Conservation (phyloP, 1,284 basidiomycete species). For the Pseudozyma sp. region DNA sequence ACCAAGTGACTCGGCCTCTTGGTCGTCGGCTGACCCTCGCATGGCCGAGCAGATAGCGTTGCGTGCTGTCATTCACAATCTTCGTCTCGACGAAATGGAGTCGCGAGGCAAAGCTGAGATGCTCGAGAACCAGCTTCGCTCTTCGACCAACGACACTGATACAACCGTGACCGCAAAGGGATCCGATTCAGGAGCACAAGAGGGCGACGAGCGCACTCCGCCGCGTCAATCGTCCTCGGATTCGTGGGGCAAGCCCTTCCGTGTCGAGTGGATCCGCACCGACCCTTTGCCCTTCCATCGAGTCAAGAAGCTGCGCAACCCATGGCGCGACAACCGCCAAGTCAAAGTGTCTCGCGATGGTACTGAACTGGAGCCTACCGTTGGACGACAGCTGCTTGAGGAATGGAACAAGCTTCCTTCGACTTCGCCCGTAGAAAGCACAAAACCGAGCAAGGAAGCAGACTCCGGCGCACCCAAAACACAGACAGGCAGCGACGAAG, state of each 20-base stretch:
- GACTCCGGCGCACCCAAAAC: neutral
- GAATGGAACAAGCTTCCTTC: conserved; percentile 76
- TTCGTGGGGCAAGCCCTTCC: conserved; percentile 74
- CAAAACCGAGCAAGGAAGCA: conserved; percentile 12
- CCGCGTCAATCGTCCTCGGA: conserved; percentile 41
- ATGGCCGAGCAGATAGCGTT: conserved; percentile 70
- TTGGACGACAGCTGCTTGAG: conserved; percentile 79
- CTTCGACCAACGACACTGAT: conserved; percentile 43
- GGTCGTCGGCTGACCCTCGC: conserved; percentile 52
- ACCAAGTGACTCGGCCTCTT: conserved; percentile 54
- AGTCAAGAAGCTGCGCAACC: conserved; percentile 84
- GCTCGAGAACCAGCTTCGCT: conserved; percentile 51
- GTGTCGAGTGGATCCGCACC: conserved; percentile 84
- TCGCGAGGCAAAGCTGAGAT: conserved; percentile 49
- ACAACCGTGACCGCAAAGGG: conserved; percentile 19
- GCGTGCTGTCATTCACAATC: conserved; percentile 61
- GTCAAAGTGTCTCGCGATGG: conserved; percentile 89
- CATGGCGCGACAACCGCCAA: conserved; percentile 91
- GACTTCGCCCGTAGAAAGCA: conserved; percentile 14
- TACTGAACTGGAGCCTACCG: conserved; percentile 86
- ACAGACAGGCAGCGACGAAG: conserved; percentile 38
- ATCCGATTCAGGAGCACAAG: conserved; percentile 2
- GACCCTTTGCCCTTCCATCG: conserved; percentile 80
- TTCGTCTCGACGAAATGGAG: conserved; percentile 59
- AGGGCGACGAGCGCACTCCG: conserved; percentile 26